phyloP scores from a whole-genome alignment of 768 basidiomycete species.

The Austroboletus festivus region DNA sequence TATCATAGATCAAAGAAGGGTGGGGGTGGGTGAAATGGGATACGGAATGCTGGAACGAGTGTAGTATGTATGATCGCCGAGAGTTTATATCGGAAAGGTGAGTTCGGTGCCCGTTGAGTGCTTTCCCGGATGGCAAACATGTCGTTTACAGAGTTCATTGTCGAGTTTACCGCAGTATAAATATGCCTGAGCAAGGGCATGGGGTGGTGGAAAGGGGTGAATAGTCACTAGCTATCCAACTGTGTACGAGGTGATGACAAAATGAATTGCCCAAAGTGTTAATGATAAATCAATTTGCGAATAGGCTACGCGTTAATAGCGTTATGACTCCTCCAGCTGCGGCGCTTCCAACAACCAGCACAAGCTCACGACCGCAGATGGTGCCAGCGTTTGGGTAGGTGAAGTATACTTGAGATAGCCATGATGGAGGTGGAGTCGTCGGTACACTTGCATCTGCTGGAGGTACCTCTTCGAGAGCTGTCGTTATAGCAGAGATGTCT shows the following conservation, averaged over 20 bases:
- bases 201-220: slow-evolving; percentile 7
- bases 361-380: slow-evolving; percentile 19
- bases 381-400: slow-evolving; percentile 9
- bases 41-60: slow-evolving; percentile 43
- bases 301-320: slow-evolving; percentile 21
- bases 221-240: neutral
- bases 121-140: neutral
- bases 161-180: slow-evolving; percentile 28
- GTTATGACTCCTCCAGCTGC: slow-evolving; percentile 25
- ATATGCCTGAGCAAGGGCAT: neutral
- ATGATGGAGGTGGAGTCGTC: neutral
- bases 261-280: neutral
- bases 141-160: slow-evolving; percentile 25
- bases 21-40: slow-evolving; percentile 71
- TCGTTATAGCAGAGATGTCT: neutral
- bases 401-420: slow-evolving; percentile 10
- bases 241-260: neutral
- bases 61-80: slow-evolving; percentile 37
- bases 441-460: neutral
- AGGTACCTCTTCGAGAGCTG: slow-evolving; percentile 1
- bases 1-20: slow-evolving; percentile 53
- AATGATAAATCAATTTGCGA: slow-evolving; percentile 13
- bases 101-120: slow-evolving; percentile 1
- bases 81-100: slow-evolving; percentile 51
- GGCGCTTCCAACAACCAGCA: slow-evolving; percentile 30